Conservation (phyloP, 75 land plant genomes). For the Larix kaempferi region DNA sequence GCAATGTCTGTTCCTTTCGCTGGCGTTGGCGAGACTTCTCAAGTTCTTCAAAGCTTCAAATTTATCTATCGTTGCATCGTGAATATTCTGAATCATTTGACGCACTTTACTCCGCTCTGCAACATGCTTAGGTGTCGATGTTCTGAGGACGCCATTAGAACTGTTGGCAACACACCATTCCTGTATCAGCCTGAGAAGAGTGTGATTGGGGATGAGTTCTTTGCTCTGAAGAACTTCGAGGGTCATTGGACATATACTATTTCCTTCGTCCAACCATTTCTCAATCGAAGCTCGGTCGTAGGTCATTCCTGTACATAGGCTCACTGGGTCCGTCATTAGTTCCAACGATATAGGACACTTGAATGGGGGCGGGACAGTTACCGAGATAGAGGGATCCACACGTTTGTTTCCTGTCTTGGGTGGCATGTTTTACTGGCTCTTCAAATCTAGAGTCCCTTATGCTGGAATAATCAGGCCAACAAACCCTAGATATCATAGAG, state of each 20-base stretch:
- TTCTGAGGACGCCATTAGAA: not conserved
- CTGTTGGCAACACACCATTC: slow-evolving; percentile 42
- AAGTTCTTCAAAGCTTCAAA: not conserved
- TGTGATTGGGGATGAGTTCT: slow-evolving; percentile 52
- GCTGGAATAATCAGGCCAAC: too few species aligned
- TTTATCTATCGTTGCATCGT: not conserved
- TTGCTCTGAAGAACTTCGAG: slow-evolving; percentile 22
- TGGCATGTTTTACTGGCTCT: too few species aligned
- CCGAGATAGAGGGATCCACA: too few species aligned
- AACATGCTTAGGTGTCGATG: slow-evolving; percentile 10
- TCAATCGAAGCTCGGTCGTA: slow-evolving; percentile 56
- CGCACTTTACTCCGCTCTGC: not conserved
- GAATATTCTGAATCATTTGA: not conserved
- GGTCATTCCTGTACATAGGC: slow-evolving; percentile 47
- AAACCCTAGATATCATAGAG: too few species aligned
- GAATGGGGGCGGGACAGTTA: slow-evolving; percentile 32
- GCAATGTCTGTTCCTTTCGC: not conserved
- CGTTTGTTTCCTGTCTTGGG: too few species aligned
- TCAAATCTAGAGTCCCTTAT: too few species aligned
- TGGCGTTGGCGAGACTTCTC: not conserved
- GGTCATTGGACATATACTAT: slow-evolving; percentile 48
- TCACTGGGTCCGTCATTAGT: slow-evolving; percentile 61
- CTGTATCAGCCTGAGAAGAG: slow-evolving; percentile 47
- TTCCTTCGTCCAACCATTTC: slow-evolving; percentile 31
- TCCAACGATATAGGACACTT: slow-evolving; percentile 55